Base-by-base conservation (phyloP, 2,329 filamentous ascomycete genomes). In the Fusarium palustre region DNA sequence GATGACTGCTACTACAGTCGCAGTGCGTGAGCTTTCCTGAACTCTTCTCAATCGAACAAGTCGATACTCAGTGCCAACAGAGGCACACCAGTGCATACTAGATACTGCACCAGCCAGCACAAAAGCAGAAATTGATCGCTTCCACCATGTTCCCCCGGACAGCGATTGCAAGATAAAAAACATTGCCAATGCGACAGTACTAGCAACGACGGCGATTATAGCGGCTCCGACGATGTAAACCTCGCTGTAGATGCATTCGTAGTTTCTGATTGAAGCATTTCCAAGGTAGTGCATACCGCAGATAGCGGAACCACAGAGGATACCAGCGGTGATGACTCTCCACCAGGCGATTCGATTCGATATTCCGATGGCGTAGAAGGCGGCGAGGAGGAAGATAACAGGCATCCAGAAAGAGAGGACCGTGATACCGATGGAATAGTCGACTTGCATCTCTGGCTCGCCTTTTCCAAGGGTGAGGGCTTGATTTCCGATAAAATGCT, bases 201-300 rank as follows among this genome's bases (percentile, higher is more conserved):
- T 94, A 3, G 92, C 91, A 8, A 87, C 84, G 2, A 93, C 85
- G 2, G 93, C 91, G 64, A 97, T 93, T 31, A 91, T 76, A 22
- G 88, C 87, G 6, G 93, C 87, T 2, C 90, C 92, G 1, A 90
- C 81, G 13, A 97, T 85, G 73, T 89, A 88, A 25, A 79, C 80
- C 11, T 80, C 74, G 2, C 79, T 77, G 70, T 94, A 94, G 11
- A 83, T 79, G 71, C 92, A 90, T 4, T 76, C 78, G 74, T 96
- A 97, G 76, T 97, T 95, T n/a, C 84, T 84, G 63, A 95, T 93
- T 24, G 92, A 93, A 24, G 91, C 87, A 75, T 97, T 94, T 16
- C 92, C 92, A 18, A 95, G 82, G 72, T 96, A 97, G 77, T 97
- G 92, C 93, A 97, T 96, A 25, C 91, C 91, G 59, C 91, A 93